A percentile compares a stretch with the other conserved stretches of the same genome.
Conservation (phyloP, 108 stramenopile species). For the Nitzschia putrida region DNA sequence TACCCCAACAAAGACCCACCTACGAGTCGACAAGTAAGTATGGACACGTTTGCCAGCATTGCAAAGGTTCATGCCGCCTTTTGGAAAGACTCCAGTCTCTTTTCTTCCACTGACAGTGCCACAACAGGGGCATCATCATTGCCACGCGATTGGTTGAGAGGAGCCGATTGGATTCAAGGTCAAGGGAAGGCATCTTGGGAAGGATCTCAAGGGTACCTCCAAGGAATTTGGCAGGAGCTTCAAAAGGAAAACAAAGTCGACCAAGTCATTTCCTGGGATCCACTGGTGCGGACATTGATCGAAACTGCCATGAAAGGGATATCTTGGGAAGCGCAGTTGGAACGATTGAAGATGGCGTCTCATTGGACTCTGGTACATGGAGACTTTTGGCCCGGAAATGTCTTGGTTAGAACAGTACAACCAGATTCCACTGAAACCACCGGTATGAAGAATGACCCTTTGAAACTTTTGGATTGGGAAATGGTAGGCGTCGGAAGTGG, state of each 20-base stretch:
- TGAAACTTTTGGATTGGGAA: slow-evolving; percentile 59
- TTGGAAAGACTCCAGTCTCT: slow-evolving; percentile 38
- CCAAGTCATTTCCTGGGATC: slow-evolving; percentile 41
- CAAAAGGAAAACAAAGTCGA: not conserved
- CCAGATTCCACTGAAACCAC: not conserved
- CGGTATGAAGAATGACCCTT: not conserved
- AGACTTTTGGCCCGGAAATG: slow-evolving; percentile 67
- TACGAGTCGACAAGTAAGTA: slow-evolving; percentile 20
- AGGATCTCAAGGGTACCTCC: slow-evolving; percentile 44
- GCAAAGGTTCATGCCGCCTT: slow-evolving; percentile 45
- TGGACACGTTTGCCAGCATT: slow-evolving; percentile 25
- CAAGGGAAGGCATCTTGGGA: slow-evolving; percentile 32
- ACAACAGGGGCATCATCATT: not conserved
- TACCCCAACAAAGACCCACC: not conserved
- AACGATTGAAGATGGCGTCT: slow-evolving; percentile 22
- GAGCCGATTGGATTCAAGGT: slow-evolving; percentile 52
- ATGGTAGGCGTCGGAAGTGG: slow-evolving; percentile 63
- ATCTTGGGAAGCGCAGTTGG: slow-evolving; percentile 43
- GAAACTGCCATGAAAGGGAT: slow-evolving; percentile 39
- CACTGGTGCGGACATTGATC: slow-evolving; percentile 9
- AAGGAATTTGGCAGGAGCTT: slow-evolving; percentile 23
- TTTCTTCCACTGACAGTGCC: not conserved
- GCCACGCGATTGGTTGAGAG: slow-evolving; percentile 31
- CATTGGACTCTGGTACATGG: slow-evolving; percentile 58
- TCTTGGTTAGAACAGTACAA: slow-evolving; percentile 16